A percentile compares a stretch with the other conserved stretches of the same genome.
Evolutionary conservation across 768 basidiomycete genomes (phyloP).

Genomic region (Podaxis sp.): DNA sequence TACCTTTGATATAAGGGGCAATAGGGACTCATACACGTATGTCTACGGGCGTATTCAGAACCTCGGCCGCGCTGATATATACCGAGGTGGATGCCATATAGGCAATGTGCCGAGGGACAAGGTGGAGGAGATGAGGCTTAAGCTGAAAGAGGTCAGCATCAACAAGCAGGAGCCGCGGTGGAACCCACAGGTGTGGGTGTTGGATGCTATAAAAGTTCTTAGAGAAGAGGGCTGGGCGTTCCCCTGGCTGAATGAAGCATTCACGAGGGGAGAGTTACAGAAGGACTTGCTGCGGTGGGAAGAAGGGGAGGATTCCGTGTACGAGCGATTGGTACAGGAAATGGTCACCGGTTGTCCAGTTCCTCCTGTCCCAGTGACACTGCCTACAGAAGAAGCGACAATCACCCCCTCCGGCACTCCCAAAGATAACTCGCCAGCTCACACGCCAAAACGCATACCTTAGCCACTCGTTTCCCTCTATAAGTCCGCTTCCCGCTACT

Average conservation of each 20-base stretch:
- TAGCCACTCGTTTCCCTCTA: not conserved
- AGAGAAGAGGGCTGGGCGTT: conserved; percentile 13
- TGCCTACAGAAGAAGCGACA: not conserved
- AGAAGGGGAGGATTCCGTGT: conserved; percentile 12
- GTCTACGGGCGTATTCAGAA: conserved; percentile 6
- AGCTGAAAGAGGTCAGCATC: conserved; percentile 8
- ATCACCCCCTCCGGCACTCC: not conserved
- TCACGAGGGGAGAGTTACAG: conserved; percentile 10
- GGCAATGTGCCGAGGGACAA: conserved; percentile 14
- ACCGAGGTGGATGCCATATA: conserved; percentile 16
- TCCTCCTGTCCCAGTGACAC: not conserved
- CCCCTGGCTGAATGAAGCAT: conserved; percentile 4
- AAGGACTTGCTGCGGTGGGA: conserved; percentile 15
- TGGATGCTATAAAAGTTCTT: conserved; percentile 12
- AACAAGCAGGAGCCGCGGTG: conserved; percentile 13
- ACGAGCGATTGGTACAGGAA: conserved; percentile 12
- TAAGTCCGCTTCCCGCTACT: not conserved
- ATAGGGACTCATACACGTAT: conserved; percentile 13
- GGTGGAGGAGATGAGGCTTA: conserved; percentile 5
- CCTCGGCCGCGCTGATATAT: conserved; percentile 6
- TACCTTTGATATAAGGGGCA: conserved; percentile 14
- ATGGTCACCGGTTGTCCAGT: not conserved
- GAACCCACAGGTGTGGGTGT: conserved; percentile 15
- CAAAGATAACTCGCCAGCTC: not conserved
- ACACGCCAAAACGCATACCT: not conserved